A percentile compares a stretch with the other conserved stretches of the same genome.
phyloP scores from a whole-genome alignment of 1,139 yeast genomes.

The Yamadazyma blattariae region DNA sequence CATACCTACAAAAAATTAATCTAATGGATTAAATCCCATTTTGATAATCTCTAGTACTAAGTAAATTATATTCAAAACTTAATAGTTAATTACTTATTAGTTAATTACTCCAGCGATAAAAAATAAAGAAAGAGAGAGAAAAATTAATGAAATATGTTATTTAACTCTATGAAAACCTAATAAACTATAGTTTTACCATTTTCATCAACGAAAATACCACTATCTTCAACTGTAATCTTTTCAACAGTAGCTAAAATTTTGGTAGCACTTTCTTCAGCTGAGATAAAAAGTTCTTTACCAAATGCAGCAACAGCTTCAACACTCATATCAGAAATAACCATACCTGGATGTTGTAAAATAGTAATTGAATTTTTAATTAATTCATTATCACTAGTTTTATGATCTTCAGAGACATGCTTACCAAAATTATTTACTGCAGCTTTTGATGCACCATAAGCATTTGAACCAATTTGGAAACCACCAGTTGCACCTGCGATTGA shows the following conservation, averaged over 20 bases:
- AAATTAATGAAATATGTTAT: too few species aligned
- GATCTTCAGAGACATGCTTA: conserved; percentile 8
- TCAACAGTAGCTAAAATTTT: conserved; percentile 1
- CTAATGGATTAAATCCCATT: too few species aligned
- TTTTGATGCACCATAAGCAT: conserved; percentile 13
- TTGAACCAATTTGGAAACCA: conserved; percentile 2
- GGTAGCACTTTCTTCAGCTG: conserved; percentile 6
- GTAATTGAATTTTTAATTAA: conserved; percentile 7
- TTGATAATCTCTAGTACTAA: too few species aligned
- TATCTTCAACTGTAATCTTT: background rate
- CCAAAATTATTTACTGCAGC: conserved; percentile 10
- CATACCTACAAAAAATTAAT: too few species aligned
- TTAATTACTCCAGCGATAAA: too few species aligned
- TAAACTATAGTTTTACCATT: background rate
- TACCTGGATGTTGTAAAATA: conserved; percentile 11
- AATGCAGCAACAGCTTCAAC: conserved; percentile 2
- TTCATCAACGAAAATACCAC: conserved; percentile 2
- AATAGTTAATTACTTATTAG: too few species aligned
- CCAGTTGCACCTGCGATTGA: conserved; percentile 6
- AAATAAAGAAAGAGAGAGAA: too few species aligned
- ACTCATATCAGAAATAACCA: conserved; percentile 10
- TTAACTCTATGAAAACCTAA: too few species aligned
- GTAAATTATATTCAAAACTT: too few species aligned
- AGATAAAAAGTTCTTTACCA: conserved; percentile 2
- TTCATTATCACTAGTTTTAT: conserved; percentile 1